These are phyloP conservation scores for Colletotrichum magnum DNA, from an alignment of 2,329 filamentous ascomycete species.

Conservation along the genomic window DNA sequence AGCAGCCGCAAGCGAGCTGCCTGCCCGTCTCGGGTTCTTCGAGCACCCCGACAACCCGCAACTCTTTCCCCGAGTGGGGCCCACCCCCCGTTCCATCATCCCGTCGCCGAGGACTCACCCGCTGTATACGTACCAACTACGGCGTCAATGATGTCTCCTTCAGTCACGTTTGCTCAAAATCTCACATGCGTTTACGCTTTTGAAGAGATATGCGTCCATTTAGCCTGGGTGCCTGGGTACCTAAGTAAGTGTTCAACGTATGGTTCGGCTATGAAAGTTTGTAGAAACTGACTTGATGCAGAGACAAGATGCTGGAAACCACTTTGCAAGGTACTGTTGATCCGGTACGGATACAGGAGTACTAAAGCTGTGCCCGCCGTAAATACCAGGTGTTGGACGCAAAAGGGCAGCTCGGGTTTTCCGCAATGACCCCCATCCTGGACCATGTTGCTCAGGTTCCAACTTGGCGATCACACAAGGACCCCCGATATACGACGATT, in stretches of 20 bases:
- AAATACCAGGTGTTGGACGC: not conserved
- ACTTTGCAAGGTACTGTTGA: no score
- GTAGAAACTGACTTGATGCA: no score
- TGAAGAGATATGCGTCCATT: no score
- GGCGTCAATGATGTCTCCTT: not conserved
- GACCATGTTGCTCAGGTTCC: slow-evolving; percentile 25
- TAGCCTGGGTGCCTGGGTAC: no score
- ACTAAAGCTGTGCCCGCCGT: no score
- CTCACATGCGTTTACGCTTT: not conserved
- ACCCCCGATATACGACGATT: slow-evolving; percentile 30
- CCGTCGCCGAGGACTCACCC: slow-evolving; percentile 15
- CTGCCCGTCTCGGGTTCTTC: slow-evolving; percentile 36
- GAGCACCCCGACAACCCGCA: slow-evolving; percentile 39
- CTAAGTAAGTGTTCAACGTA: no score
- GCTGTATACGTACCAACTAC: not conserved
- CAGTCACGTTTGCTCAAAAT: not conserved
- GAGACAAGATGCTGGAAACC: no score
- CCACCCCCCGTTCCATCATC: slow-evolving; percentile 13
- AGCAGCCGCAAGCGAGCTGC: slow-evolving; percentile 34
- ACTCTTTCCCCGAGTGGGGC: slow-evolving; percentile 1
- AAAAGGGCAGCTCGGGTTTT: slow-evolving; percentile 1
- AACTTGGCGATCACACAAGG: slow-evolving; percentile 30
- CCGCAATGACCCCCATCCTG: slow-evolving; percentile 9
- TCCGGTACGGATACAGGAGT: no score
- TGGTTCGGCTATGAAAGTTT: no score